Conservation (phyloP, 2,329 filamentous ascomycete species). For the Passalora sequoiae region DNA sequence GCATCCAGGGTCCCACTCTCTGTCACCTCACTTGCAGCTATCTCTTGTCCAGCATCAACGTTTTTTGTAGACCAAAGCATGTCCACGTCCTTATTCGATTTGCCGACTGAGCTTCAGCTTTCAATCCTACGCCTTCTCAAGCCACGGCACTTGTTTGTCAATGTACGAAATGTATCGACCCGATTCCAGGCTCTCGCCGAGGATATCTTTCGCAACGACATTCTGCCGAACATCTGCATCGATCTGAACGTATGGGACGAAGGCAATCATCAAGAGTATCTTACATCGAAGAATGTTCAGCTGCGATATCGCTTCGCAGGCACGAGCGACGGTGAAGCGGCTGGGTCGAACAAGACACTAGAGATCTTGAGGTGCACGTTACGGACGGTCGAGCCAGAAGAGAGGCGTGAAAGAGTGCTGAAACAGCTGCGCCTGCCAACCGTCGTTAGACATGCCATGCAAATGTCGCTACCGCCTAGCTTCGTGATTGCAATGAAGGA, state of each 20-base stretch:
- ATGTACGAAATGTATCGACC: background rate
- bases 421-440: background rate
- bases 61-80: no score
- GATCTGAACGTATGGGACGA: constrained; percentile 5
- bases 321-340: background rate
- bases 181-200: constrained; percentile 1
- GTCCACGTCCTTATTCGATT: constrained; percentile 5
- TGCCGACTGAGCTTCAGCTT: constrained; percentile 7
- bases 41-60: no score
- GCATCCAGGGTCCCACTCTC: no score
- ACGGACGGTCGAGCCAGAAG: background rate
- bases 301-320: background rate
- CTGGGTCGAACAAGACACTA: background rate
- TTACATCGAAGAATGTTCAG: constrained; percentile 2
- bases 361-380: background rate
- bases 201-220: constrained; percentile 5
- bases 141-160: constrained; percentile 1
- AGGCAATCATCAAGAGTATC: constrained; percentile 2
- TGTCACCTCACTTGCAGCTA: no score
- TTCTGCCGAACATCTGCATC: constrained; percentile 3
- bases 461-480: background rate
- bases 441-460: background rate
- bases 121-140: constrained; percentile 3
- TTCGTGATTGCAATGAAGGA: constrained; percentile 4
- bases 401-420: background rate